Base-by-base conservation (phyloP, 192 early-diverging fungal species). In the Neocallimastix lanati region DNA sequence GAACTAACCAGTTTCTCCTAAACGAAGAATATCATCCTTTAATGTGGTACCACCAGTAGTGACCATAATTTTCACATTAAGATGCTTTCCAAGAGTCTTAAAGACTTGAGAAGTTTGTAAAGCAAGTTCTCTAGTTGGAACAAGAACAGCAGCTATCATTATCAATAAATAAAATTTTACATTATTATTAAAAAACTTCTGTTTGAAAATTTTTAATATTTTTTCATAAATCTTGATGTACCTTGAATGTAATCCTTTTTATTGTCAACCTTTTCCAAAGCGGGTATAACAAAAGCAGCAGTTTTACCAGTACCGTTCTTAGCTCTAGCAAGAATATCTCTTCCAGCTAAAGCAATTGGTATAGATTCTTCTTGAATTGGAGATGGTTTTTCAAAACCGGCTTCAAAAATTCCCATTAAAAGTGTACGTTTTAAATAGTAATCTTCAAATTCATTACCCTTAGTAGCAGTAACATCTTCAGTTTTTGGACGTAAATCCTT, bases 321-420 rank as follows among this genome's bases (percentile, higher is more conserved):
- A 28, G 96, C 96, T 81, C 97, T 89, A 18, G 97, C 97, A 78
- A 99, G 90, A 80, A 99, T 97, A 83, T 99, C 96, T 79, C 96
- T 86, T 15, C 96, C 96, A 29, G 95, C 91, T 67, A 99, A 88
- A 12, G 96, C 96, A 85, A 99, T 96, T 27, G 96, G 98, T 81
- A 99, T 98, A 29, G 96, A 91, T 86, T 98, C 98, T 87, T 99
- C 98, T 84, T 98, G 98, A 86, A 99, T 98, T 29, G 98, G 96
- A 77, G 94, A 94, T 29, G 98, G 98, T 33, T 92, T 88, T 83
- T 99, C 98, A 82, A 99, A 98, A 77, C 98, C 98, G 29, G 96
- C 95, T 86, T 98, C 96, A 83, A 97, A 98, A 82, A 99, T 96
- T 29, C 96, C 97, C 97, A 99, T 99, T 76, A 97, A 86, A 77